A percentile compares a stretch with the other conserved stretches of the same genome.
These are phyloP conservation scores for Podospora didyma DNA, from an alignment of 495 filamentous ascomycete genomes.

Conservation along the genomic window DNA sequence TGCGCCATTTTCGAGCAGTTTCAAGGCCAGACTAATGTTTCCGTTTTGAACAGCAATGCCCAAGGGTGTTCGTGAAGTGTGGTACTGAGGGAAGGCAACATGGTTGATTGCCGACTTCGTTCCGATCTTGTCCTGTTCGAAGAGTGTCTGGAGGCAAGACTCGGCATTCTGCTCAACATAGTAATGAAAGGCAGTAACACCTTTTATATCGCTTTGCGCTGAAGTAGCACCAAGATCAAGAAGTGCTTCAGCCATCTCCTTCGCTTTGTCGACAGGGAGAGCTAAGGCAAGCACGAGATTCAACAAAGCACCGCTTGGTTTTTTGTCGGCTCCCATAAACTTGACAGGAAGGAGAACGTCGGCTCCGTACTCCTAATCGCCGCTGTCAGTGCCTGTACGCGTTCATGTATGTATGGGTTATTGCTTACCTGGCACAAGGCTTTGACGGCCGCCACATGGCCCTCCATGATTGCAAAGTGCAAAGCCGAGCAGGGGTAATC, in stretches of 20 bases:
- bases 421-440: conserved; percentile 54
- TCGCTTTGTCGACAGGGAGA: conserved; percentile 56
- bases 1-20: conserved; percentile 40
- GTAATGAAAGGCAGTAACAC: conserved; percentile 56
- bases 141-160: conserved; percentile 55
- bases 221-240: conserved; percentile 68
- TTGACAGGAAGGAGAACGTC: conserved; percentile 71
- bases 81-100: conserved; percentile 31
- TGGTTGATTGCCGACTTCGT: conserved; percentile 62
- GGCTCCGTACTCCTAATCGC: conserved; percentile 56
- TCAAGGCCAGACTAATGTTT: conserved; percentile 32
- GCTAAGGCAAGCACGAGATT: conserved; percentile 58
- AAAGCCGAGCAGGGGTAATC: conserved; percentile 66
- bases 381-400: conserved; percentile 1
- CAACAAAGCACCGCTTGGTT: conserved; percentile 54
- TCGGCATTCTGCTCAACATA: conserved; percentile 44
- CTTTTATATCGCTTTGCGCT: conserved; percentile 62
- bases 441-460: conserved; percentile 62
- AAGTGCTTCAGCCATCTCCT: conserved; percentile 55
- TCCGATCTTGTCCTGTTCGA: conserved; percentile 57
- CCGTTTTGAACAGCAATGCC: conserved; percentile 28
- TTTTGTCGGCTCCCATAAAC: conserved; percentile 40
- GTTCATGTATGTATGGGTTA: not conserved
- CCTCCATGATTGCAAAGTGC: conserved; percentile 71
- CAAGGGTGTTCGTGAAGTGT: conserved; percentile 33